Conservation (phyloP, 257 asterid genomes). For the Lantana camara region DNA sequence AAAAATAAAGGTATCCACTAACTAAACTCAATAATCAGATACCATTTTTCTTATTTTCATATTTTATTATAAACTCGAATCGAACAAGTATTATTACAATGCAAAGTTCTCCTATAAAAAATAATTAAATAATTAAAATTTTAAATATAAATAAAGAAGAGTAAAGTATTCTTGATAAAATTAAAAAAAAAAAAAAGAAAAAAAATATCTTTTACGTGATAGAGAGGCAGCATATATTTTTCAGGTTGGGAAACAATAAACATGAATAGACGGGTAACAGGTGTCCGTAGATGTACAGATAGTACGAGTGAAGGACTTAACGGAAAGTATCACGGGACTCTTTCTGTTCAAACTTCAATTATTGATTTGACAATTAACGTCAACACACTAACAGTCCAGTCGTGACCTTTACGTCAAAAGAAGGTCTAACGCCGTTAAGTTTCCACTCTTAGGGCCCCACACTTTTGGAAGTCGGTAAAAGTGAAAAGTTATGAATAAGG, state of each 20-base stretch:
- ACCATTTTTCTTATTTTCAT: too few relatives aligned
- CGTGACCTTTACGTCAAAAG: too few relatives aligned
- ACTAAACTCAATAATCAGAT: too few relatives aligned
- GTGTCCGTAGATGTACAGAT: not conserved
- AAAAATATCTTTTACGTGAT: not conserved
- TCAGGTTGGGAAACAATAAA: not conserved
- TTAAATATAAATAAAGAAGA: not conserved
- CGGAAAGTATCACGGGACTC: constrained; percentile 12
- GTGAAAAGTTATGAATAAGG: not conserved
- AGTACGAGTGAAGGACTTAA: constrained; percentile 10
- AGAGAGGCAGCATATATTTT: not conserved
- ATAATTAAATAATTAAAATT: not conserved
- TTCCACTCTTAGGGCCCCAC: not conserved
- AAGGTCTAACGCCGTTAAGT: constrained; percentile 17
- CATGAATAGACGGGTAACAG: not conserved
- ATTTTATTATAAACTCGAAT: too few relatives aligned
- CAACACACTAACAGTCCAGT: not conserved
- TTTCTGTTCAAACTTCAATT: not conserved
- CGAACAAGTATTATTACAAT: too few relatives aligned
- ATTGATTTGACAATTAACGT: constrained; percentile 18
- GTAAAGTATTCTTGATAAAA: not conserved
- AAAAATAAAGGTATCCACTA: too few relatives aligned
- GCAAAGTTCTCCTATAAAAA: too few relatives aligned
- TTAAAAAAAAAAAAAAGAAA: too few relatives aligned
- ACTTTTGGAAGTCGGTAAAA: constrained; percentile 16